Evolutionary conservation across 331 rosid genomes (phyloP), one percentile per base, ranked within the genome.

Genomic region (Phaseolus coccineus): DNA sequence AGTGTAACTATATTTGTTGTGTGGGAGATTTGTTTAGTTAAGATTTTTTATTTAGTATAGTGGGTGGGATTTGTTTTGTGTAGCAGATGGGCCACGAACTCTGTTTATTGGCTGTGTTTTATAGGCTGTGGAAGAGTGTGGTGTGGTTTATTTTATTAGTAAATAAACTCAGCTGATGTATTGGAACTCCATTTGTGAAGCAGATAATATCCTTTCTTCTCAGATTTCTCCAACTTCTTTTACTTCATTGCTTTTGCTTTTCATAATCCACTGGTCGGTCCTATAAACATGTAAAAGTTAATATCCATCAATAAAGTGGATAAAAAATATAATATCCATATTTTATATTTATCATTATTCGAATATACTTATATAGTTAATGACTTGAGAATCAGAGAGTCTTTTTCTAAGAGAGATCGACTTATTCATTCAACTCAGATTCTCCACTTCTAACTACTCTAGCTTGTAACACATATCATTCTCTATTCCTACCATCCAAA

Each of bases 71-170:
- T 63, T 16, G 47, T 63, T 56, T 48, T 79, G 77, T 76, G 74
- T 71, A 28, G 8, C 33, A 48, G 22, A 44, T 24, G 81, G 81
- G 52, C 74, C 88, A 81, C 80, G 33, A 76, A 63, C 70, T 77
- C 74, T 71, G 42, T 74, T 71, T 66, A 62, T 37, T 75, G 85
- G 85, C 72, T 48, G 27, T 76, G 76, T 82, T 80, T 81, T 48
- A 81, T 81, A 73, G 76, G 88, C 66, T 81, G 84, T 79, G 71
- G 70, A 77, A 77, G 74, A 65, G 80, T 58, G 87, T 83, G 85
- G 84, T 74, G 85, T 83, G 80, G 56, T 86, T 58, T 66, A 76
- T 24, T 28, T 8, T 74, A 52, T 72, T 62, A 51, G 39, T 80
- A 67, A 79, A 74, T 47, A 47, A 28, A 82, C n/a, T 35, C 16